phyloP scores from a whole-genome alignment of 176 grass and related monocot genomes.

The Juncus inflexus region DNA sequence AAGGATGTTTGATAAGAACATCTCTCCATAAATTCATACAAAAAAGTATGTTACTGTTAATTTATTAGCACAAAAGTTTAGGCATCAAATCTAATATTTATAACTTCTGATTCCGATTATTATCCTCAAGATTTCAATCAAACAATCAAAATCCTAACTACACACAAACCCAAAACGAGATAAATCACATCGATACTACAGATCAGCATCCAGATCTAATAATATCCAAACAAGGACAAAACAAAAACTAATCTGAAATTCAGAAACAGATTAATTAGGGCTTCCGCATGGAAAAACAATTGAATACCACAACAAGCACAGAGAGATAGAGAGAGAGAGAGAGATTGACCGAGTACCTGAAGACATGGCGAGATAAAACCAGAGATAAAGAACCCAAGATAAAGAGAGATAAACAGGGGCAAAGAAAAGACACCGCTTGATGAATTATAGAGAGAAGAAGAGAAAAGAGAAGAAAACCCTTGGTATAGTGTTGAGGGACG shows the following conservation, averaged over 20 bases:
- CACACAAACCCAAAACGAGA: too few species aligned
- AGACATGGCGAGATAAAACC: slow-evolving; percentile 22
- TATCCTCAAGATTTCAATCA: too few species aligned
- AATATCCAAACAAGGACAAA: background rate
- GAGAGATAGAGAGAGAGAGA: background rate
- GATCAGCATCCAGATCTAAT: too few species aligned
- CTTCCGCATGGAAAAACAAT: background rate
- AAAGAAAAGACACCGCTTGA: background rate
- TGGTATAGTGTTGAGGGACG: background rate
- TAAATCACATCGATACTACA: too few species aligned
- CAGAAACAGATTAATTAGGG: background rate
- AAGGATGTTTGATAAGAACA: too few species aligned
- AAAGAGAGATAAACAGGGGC: background rate
- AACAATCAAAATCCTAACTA: too few species aligned
- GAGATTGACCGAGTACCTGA: slow-evolving; percentile 9
- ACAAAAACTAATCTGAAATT: background rate
- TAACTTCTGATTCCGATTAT: too few species aligned
- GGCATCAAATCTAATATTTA: too few species aligned
- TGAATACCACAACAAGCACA: slow-evolving; percentile 13
- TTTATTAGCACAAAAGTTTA: too few species aligned
- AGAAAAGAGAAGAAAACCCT: slow-evolving; percentile 9
- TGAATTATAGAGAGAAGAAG: slow-evolving; percentile 2
- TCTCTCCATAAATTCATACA: too few species aligned
- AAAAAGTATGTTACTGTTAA: too few species aligned
- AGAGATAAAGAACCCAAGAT: background rate